These are phyloP conservation scores for Polytolypa hystricis DNA, from an alignment of 2,329 filamentous ascomycete species.

Conservation along the genomic window DNA sequence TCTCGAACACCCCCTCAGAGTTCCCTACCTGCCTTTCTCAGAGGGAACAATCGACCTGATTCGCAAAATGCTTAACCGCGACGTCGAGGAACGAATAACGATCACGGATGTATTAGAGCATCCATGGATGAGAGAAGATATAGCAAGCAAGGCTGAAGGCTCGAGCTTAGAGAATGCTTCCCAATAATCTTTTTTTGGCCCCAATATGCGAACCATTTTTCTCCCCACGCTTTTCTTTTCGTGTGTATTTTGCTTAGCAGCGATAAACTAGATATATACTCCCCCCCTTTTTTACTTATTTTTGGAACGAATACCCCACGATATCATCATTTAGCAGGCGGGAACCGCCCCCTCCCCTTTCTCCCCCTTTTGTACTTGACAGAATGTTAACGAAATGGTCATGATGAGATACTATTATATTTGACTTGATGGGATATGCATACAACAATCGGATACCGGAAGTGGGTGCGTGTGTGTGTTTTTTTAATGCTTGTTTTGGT, in stretches of 20 bases:
- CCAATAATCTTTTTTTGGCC: too few relatives aligned
- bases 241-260: not conserved
- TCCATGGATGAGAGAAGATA: conserved; percentile 57
- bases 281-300: not conserved
- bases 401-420: too few relatives aligned
- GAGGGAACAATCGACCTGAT: conserved; percentile 90
- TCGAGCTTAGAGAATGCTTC: not conserved
- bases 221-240: not conserved
- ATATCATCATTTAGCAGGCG: too few relatives aligned
- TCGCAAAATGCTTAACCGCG: conserved; percentile 80
- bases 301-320: not conserved
- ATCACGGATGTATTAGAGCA: conserved; percentile 83
- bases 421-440: too few relatives aligned
- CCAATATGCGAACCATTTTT: too few relatives aligned
- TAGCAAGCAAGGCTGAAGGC: conserved; percentile 8
- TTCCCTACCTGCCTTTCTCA: conserved; percentile 57
- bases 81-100: conserved; percentile 70
- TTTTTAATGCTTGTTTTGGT: too few relatives aligned
- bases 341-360: too few relatives aligned
- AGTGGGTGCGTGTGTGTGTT: too few relatives aligned
- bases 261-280: not conserved
- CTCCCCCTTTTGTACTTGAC: too few relatives aligned
- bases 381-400: too few relatives aligned
- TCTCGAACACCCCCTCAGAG: conserved; percentile 87
- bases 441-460: too few relatives aligned